Evolutionary conservation across 1,284 basidiomycete genomes (phyloP).

Genomic region (Puccinia brachypodii): DNA sequence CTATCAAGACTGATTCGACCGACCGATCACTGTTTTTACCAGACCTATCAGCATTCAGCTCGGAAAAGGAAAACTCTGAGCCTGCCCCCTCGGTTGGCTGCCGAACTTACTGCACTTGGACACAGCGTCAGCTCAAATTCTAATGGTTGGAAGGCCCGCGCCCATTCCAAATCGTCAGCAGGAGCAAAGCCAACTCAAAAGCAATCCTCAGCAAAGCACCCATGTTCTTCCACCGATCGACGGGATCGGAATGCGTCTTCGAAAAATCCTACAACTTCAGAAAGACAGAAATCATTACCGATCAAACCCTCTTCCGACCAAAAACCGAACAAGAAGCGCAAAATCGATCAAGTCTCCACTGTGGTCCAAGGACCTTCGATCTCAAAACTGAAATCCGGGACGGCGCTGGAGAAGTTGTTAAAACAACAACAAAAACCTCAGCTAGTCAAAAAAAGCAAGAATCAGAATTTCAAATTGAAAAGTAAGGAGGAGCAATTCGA

Average conservation of each 20-base stretch:
- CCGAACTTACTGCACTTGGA: slow-evolving; percentile 45
- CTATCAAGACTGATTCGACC: background rate
- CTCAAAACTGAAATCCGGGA: slow-evolving; percentile 13
- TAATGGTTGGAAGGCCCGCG: background rate
- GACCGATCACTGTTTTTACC: background rate
- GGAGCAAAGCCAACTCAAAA: background rate
- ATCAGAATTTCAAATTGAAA: slow-evolving; percentile 14
- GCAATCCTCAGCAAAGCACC: background rate
- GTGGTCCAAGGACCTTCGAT: background rate
- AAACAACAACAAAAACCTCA: slow-evolving; percentile 21
- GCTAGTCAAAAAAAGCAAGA: background rate
- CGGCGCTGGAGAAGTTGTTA: slow-evolving; percentile 24
- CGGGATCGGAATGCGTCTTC: background rate
- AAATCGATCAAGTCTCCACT: background rate
- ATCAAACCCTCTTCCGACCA: background rate
- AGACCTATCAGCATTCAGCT: background rate
- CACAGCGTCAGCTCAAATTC: slow-evolving; percentile 2
- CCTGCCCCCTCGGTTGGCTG: slow-evolving; percentile 33
- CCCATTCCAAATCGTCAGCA: background rate
- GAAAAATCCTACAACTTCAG: background rate
- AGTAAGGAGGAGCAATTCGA: slow-evolving; percentile 33
- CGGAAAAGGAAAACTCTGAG: slow-evolving; percentile 23
- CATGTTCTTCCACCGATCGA: background rate
- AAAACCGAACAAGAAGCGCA: slow-evolving; percentile 5
- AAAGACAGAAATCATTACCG: background rate